A percentile compares a stretch with the other conserved stretches of the same genome.
phyloP scores from a whole-genome alignment of 139 green algal species.

The Asterochloris erici region DNA sequence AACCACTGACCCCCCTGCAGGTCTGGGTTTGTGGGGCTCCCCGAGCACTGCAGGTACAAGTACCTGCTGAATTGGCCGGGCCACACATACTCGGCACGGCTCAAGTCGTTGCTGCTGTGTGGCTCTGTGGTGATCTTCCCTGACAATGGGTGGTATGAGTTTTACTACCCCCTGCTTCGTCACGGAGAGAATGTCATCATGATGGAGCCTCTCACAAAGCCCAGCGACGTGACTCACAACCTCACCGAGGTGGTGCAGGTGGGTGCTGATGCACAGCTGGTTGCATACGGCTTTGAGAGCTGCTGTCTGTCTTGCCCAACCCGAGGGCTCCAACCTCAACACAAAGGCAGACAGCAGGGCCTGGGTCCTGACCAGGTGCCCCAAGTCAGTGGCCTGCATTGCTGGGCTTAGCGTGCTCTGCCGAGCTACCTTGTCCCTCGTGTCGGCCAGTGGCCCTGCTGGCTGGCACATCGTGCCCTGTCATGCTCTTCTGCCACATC shows the following conservation, averaged over 20 bases:
- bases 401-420: too few species aligned
- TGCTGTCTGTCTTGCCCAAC: too few species aligned
- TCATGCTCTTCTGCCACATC: too few species aligned
- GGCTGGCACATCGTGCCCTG: too few species aligned
- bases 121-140: neutral
- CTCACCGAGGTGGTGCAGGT: neutral
- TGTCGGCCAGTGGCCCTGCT: too few species aligned
- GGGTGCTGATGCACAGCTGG: too few species aligned
- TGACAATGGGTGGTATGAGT: slow-evolving; percentile 2
- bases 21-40: neutral
- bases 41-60: slow-evolving; percentile 9
- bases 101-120: slow-evolving; percentile 10
- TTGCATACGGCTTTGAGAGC: too few species aligned
- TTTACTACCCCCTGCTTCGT: neutral
- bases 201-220: neutral
- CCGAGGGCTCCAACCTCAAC: too few species aligned
- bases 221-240: neutral
- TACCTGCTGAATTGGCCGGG: slow-evolving; percentile 8
- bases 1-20: neutral
- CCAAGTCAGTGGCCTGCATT: too few species aligned
- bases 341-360: too few species aligned
- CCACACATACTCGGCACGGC: slow-evolving; percentile 6
- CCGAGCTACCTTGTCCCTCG: too few species aligned
- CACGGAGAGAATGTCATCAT: slow-evolving; percentile 4
- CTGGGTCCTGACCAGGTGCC: too few species aligned